Percentiles rank a stretch among this genome's conserved stretches.
phyloP scores from a whole-genome alignment of 1,284 basidiomycete species.

The Caloboletus firmus region DNA sequence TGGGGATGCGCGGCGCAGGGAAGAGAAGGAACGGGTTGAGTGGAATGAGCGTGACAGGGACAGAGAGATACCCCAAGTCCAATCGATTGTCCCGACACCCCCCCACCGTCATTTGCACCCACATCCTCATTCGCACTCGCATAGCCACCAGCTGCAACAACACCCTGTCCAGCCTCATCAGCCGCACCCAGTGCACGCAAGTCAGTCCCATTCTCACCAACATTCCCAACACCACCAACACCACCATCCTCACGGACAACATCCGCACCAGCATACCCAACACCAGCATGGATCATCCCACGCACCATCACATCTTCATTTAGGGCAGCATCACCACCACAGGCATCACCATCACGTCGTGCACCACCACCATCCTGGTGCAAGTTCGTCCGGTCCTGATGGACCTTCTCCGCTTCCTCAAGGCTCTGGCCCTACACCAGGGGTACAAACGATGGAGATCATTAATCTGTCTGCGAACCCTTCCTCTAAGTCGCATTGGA shows the following conservation, averaged over 20 bases:
- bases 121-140: slow-evolving; percentile 24
- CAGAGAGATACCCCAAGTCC: slow-evolving; percentile 31
- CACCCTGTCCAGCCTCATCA: slow-evolving; percentile 21
- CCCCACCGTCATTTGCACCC: slow-evolving; percentile 27
- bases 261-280: slow-evolving; percentile 31
- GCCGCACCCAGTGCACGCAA: slow-evolving; percentile 22
- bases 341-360: slow-evolving; percentile 47
- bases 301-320: slow-evolving; percentile 34
- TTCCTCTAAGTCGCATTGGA: slow-evolving; percentile 32
- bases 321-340: slow-evolving; percentile 40
- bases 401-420: slow-evolving; percentile 20
- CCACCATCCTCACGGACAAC: slow-evolving; percentile 30
- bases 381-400: slow-evolving; percentile 19
- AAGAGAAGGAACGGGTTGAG: slow-evolving; percentile 34
- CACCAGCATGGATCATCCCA: slow-evolving; percentile 37
- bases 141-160: slow-evolving; percentile 28
- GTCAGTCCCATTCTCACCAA: slow-evolving; percentile 30
- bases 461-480: slow-evolving; percentile 31
- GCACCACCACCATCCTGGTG: slow-evolving; percentile 42
- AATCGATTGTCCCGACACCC: slow-evolving; percentile 24
- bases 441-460: slow-evolving; percentile 35
- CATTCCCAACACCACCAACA: slow-evolving; percentile 34
- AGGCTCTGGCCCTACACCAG: slow-evolving; percentile 26
- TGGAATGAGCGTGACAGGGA: slow-evolving; percentile 35
- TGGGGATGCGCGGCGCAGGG: slow-evolving; percentile 32